phyloP scores from a whole-genome alignment of 73 alveolate genomes.

The Paramecium caudatum region DNA sequence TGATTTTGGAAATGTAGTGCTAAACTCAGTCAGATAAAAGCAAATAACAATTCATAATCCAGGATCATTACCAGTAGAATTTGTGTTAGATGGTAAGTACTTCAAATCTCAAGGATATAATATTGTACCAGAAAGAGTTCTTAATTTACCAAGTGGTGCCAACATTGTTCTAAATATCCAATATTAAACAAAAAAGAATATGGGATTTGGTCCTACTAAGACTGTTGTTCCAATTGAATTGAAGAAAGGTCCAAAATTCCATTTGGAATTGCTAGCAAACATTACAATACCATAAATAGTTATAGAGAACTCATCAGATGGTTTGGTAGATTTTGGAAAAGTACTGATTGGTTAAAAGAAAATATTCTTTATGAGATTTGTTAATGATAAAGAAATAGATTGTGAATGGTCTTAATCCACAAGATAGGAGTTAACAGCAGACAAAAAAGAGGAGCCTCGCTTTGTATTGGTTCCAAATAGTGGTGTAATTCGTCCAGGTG shows the following conservation, averaged over 20 bases:
- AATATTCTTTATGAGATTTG: slow-evolving; percentile 94
- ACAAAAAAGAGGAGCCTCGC: slow-evolving; percentile 70
- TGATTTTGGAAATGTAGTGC: slow-evolving; percentile 92
- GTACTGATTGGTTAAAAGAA: slow-evolving; percentile 96
- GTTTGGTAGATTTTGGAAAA: slow-evolving; percentile 96
- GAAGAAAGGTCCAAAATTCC: slow-evolving; percentile 96
- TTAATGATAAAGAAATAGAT: slow-evolving; percentile 96
- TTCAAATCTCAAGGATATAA: slow-evolving; percentile 83
- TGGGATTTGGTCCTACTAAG: slow-evolving; percentile 95
- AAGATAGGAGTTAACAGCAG: slow-evolving; percentile 81
- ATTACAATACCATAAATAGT: slow-evolving; percentile 92
- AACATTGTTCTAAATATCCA: slow-evolving; percentile 80
- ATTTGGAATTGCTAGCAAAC: slow-evolving; percentile 93
- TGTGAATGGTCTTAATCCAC: slow-evolving; percentile 96
- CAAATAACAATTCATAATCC: slow-evolving; percentile 83
- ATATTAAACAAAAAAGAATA: slow-evolving; percentile 91
- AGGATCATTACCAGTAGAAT: slow-evolving; percentile 83
- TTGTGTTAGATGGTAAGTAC: slow-evolving; percentile 84
- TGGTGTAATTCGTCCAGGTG: slow-evolving; percentile 96
- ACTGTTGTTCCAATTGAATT: slow-evolving; percentile 91
- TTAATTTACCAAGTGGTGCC: slow-evolving; percentile 82
- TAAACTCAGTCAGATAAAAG: slow-evolving; percentile 84
- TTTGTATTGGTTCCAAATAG: slow-evolving; percentile 91
- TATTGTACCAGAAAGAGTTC: slow-evolving; percentile 89
- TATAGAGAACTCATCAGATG: slow-evolving; percentile 80